phyloP scores from a whole-genome alignment of 1,284 basidiomycete genomes.

The Trametes pubescens region DNA sequence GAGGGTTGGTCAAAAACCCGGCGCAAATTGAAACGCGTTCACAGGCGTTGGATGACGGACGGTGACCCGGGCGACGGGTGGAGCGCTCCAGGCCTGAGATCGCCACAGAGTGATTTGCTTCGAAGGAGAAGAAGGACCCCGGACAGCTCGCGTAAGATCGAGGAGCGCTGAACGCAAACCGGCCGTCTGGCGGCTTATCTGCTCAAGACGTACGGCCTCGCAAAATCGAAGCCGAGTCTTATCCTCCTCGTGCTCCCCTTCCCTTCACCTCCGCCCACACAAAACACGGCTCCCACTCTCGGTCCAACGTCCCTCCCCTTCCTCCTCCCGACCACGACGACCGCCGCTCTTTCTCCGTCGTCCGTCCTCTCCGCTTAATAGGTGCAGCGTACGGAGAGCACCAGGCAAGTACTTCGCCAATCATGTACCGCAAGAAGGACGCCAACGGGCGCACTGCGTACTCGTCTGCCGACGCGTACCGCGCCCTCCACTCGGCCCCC shows the following conservation, averaged over 20 bases:
- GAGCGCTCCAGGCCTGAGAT: constrained; percentile 8
- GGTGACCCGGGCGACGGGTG: constrained; percentile 23
- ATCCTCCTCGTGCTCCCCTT: constrained; percentile 28
- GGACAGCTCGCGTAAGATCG: background rate
- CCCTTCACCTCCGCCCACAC: constrained; percentile 27
- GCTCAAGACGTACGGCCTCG: constrained; percentile 6
- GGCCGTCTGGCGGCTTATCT: constrained; percentile 25
- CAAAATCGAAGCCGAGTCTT: constrained; percentile 16
- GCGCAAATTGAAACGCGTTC: constrained; percentile 2
- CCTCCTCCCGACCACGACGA: constrained; percentile 13
- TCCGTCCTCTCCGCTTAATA: constrained; percentile 1
- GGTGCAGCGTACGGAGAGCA: background rate
- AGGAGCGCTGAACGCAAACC: background rate
- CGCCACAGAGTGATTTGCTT: constrained; percentile 13
- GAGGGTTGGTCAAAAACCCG: background rate
- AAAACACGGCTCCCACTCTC: constrained; percentile 20
- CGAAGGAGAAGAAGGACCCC: constrained; percentile 12
- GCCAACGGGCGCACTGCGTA: constrained; percentile 33
- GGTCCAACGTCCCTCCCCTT: constrained; percentile 9
- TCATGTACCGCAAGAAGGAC: constrained; percentile 41
- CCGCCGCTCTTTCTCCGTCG: constrained; percentile 3
- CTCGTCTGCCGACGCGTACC: constrained; percentile 43
- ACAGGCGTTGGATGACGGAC: constrained; percentile 19
- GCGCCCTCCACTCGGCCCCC: constrained; percentile 35
- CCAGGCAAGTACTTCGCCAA: background rate